These are phyloP conservation scores for Prunus persica DNA, from an alignment of 306 rosid genomes.

Conservation along the genomic window DNA sequence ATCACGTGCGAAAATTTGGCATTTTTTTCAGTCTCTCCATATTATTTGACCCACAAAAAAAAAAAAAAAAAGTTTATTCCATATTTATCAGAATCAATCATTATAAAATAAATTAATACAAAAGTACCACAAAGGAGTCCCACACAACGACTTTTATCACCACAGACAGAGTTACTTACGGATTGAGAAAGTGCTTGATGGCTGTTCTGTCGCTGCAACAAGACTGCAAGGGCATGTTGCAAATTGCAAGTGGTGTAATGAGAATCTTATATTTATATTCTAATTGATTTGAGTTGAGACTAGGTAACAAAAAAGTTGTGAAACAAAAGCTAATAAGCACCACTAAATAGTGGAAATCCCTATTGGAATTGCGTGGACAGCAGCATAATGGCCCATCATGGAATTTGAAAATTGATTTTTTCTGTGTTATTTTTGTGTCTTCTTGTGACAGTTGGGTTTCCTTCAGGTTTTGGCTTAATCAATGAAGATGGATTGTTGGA, in stretches of 20 bases:
- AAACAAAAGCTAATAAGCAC: not conserved
- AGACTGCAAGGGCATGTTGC: no score
- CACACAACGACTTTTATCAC: no score
- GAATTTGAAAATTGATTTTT: slow-evolving; percentile 3
- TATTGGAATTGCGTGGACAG: not conserved
- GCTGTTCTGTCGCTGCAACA: not conserved
- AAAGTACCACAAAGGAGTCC: no score
- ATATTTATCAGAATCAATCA: not conserved
- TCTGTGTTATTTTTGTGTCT: not conserved
- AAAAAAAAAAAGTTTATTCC: not conserved
- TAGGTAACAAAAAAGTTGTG: not conserved
- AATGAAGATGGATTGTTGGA: not conserved
- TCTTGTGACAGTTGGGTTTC: slow-evolving; percentile 6
- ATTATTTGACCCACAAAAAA: not conserved
- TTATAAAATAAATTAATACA: not conserved
- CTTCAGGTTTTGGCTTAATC: not conserved
- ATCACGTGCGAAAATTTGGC: no score
- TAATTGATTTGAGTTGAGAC: not conserved
- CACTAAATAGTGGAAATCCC: slow-evolving; percentile 16
- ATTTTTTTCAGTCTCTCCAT: no score
- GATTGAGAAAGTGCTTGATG: no score
- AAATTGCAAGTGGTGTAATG: not conserved
- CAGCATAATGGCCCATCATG: not conserved
- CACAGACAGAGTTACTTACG: no score
- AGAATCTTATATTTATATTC: slow-evolving; percentile 2